Evolutionary conservation across 495 filamentous ascomycete species (phyloP), one percentile per base, ranked within the genome.

Genomic region (Hypomontagnella monticulosa): DNA sequence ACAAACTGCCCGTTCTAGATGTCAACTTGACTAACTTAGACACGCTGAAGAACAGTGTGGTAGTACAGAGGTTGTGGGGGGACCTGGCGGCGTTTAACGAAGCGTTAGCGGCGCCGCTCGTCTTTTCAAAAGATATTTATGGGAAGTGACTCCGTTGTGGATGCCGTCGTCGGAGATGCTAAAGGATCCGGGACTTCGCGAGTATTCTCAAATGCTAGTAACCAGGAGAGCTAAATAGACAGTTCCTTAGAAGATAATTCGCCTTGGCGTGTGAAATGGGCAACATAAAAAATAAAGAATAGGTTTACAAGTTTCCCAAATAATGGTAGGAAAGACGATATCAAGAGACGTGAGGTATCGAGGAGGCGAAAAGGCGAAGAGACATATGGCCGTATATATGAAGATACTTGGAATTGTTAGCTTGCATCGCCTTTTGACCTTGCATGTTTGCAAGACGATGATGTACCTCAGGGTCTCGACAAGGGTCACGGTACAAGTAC

Each of bases 341-440:
- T 70, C 53, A 50, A 49, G 52, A 60, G 62, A 69, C 43, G 47
- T 43, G 53, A 71, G 33, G 48, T 55, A 63, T 68, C 46, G 48
- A 61, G 54, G 66, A 66, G 67, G 61, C 60, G 36, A 48, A 57
- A 6, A 27, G 23, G 23, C 23, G 23, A 27, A 70, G 62, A 60
- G 63, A 40, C 60, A 61, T 63, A 59, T 65, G 57, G 52, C 60
- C 51, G 59, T 72, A 71, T 69, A 69, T 74, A 72, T 67, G 57
- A 70, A 70, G 69, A 68, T 72, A 66, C 69, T 53, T 63, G 63
- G 40, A 69, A 57, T 63, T 66, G 56, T 63, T 70, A 68, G 66
- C 67, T 67, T 48, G 37, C 61, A 70, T 63, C 51, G 54, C 46
- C 60, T 42, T 65, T 65, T 46, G 34, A 66, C 61, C 50, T 49